Evolutionary conservation across 2,329 filamentous ascomycete genomes (phyloP), one percentile per base, ranked within the genome.

Genomic region (Botrytis deweyae): DNA sequence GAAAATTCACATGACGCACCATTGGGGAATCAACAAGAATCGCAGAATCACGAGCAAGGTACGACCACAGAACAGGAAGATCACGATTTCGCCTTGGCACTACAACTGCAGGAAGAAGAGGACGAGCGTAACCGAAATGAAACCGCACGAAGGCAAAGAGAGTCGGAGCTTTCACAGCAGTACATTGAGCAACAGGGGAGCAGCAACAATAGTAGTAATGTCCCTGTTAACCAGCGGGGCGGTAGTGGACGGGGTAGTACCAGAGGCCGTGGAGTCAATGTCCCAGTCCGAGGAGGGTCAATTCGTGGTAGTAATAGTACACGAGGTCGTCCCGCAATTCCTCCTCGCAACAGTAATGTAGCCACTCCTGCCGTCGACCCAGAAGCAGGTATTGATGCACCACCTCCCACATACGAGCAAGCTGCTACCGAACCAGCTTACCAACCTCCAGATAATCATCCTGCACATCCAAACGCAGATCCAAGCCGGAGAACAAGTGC

Each of bases 41-140:
- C 75, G 22, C 58, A 73, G 22, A 46, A 42, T 16, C 70, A 58
- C n/a, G 36, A 75, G n/a, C 76, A 75, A 52, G 75, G 74, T 73
- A 75, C 77, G 29, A 79, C 70, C 36, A 83, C 86, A 76, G 86
- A 91, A 83, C 88, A 97, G 84, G 90, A 98, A 83, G 95, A 98
- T 79, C 90, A 88, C 71, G 93, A 96, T 75, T 84, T 98, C 44
- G 96, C 96, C 0, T 87, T 98, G 4, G 95, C 95, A 0, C 86
- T 99, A 10, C 96, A 98, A 80, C 87, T 98, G 1, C 95, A 98
- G 81, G 96, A 98, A 79, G 94, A 97, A 81, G 95, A 98, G 82
- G 94, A 98, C 76, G 91, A 94, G 79, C 88, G 90, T 22, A 89
- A 94, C 76, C 88, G 88, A n/a, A 78, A 80, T 10, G 87, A 89